These are phyloP conservation scores for Sphaerosporella brunnea DNA, from an alignment of 495 filamentous ascomycete genomes.

Conservation along the genomic window DNA sequence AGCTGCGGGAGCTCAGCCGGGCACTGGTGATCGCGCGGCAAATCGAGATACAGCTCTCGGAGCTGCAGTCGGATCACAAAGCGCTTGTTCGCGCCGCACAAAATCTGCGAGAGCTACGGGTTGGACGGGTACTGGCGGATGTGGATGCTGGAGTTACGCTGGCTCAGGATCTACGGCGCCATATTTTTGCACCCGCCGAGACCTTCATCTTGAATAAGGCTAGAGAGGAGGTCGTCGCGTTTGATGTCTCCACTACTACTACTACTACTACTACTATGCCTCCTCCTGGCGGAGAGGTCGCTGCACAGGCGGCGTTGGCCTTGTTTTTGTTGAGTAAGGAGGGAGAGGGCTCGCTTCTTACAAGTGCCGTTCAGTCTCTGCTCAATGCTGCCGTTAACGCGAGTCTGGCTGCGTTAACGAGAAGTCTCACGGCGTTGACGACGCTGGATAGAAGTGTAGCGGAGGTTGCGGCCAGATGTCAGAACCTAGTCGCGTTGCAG, in stretches of 20 bases:
- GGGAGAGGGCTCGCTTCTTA: conserved; percentile 27
- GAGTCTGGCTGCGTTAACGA: conserved; percentile 49
- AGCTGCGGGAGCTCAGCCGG: conserved; percentile 57
- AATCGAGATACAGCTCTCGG: conserved; percentile 63
- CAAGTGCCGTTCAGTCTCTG: conserved; percentile 15
- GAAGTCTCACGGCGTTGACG: conserved; percentile 62
- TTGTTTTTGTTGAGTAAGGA: conserved; percentile 59
- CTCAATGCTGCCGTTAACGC: conserved; percentile 44
- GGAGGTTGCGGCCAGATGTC: conserved; percentile 69
- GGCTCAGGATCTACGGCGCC: conserved; percentile 45
- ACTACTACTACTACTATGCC: conserved; percentile 20
- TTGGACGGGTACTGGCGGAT: conserved; percentile 1
- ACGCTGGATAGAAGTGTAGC: conserved; percentile 63
- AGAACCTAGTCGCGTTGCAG: conserved; percentile 78
- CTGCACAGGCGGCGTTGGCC: conserved; percentile 55
- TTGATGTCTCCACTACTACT: conserved; percentile 54
- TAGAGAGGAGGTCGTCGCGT: conserved; percentile 67
- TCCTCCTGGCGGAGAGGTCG: conserved; percentile 9
- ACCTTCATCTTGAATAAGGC: conserved; percentile 45
- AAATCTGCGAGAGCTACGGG: conserved; percentile 46
- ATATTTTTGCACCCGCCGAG: conserved; percentile 53
- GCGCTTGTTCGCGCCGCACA: conserved; percentile 62
- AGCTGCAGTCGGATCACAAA: conserved; percentile 32
- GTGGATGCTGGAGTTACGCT: conserved; percentile 51
- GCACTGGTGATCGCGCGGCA: conserved; percentile 66